Conservation (phyloP, 208 protist species). For the Leishmania tropica region DNA sequence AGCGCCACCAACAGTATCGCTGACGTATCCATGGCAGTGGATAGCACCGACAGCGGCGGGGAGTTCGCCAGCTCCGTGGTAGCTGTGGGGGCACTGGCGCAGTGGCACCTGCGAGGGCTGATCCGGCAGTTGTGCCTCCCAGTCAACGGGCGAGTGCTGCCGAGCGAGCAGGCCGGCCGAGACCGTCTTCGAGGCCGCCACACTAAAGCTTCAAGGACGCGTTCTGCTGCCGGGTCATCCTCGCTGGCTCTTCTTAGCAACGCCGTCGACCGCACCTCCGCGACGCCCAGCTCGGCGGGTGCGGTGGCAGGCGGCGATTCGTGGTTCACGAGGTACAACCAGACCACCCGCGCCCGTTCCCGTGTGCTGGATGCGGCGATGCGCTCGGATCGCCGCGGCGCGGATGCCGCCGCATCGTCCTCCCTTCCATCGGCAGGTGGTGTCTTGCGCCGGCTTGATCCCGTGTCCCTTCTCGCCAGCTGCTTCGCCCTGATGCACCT, state of each 20-base stretch:
- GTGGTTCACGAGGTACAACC: conserved; percentile 17
- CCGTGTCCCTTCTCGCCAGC: conserved; percentile 20
- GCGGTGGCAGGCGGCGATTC: conserved; percentile 6
- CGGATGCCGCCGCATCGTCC: not conserved
- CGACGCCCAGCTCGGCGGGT: conserved; percentile 11
- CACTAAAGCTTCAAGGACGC: too few species aligned
- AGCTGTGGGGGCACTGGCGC: conserved; percentile 25
- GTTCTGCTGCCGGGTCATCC: not conserved
- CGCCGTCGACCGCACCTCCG: not conserved
- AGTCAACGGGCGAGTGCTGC: not conserved
- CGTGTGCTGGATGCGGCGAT: not conserved
- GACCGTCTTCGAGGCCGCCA: not conserved
- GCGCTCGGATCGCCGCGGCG: not conserved
- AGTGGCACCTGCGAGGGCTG: conserved; percentile 32
- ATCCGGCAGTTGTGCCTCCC: conserved; percentile 18
- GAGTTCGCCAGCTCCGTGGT: not conserved
- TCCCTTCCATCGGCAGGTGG: not conserved
- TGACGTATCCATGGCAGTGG: not conserved
- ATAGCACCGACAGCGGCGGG: not conserved
- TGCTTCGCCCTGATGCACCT: conserved; percentile 27
- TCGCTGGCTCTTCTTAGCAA: not conserved
- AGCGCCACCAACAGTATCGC: not conserved
- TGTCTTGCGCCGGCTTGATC: conserved; percentile 8
- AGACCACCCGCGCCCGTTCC: not conserved
- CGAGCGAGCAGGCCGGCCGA: not conserved